phyloP scores from a whole-genome alignment of 2,329 filamentous ascomycete genomes.

The Cadophora luteo-olivacea region DNA sequence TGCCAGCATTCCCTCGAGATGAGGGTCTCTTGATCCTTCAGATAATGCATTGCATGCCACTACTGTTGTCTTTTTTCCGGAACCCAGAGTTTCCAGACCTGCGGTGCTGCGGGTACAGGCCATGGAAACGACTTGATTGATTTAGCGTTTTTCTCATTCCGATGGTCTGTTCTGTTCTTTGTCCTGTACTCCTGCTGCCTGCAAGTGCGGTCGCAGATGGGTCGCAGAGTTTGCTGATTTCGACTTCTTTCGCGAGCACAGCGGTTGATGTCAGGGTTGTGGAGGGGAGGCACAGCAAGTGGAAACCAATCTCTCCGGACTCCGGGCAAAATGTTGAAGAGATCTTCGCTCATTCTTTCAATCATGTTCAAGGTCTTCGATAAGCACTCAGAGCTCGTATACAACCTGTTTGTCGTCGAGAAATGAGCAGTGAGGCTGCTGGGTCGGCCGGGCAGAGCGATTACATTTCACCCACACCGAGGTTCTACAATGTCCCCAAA shows the following conservation, averaged over 20 bases:
- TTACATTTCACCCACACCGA: not conserved
- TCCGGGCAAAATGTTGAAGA: not conserved
- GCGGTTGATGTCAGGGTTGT: slow-evolving; percentile 4
- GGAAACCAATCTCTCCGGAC: not conserved
- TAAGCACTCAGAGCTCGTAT: not conserved
- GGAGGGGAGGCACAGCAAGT: slow-evolving; percentile 17
- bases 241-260: not conserved
- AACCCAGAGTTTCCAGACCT: slow-evolving; percentile 4
- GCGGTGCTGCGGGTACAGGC: not conserved
- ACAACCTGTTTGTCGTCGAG: not conserved
- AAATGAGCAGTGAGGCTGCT: slow-evolving; percentile 1
- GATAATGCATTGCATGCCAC: slow-evolving; percentile 12
- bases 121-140: not conserved
- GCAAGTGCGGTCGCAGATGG: slow-evolving; percentile 20
- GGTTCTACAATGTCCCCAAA: not conserved
- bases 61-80: slow-evolving; percentile 18
- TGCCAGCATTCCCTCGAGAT: not conserved
- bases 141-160: not conserved
- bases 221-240: slow-evolving; percentile 17
- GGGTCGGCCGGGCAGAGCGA: not conserved
- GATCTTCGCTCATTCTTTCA: not conserved
- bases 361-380: not conserved
- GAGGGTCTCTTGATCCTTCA: slow-evolving; percentile 13
- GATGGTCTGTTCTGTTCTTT: slow-evolving; percentile 13
- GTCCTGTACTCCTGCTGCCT: slow-evolving; percentile 15